Evolutionary conservation across 352 stramenopile species (phyloP), one percentile per base, ranked within the genome.

Genomic region (Thraustochytrium sp.): DNA sequence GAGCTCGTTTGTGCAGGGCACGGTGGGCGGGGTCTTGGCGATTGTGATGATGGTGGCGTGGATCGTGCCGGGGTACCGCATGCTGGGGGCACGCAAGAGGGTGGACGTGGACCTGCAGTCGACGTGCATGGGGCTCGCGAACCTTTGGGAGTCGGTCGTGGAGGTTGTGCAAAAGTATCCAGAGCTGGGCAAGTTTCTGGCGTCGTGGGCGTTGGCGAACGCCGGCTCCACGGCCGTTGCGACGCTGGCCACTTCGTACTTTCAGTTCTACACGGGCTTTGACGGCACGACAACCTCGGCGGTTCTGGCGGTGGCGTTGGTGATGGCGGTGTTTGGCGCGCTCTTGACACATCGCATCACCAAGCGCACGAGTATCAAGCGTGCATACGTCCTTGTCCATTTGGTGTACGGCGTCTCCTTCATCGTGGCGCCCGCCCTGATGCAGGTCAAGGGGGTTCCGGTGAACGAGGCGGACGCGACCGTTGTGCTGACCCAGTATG

Each of bases 181-280:
- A 2, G 8, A 80, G 44, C 68, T 80, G 29, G 18, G 11, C 2
- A 68, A 63, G 31, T 51, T 80, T 13, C 37, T 80, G 4, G 29
- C 26, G 26, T 80, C 68, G 23, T 80, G 68, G 68, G 26, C 68
- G 5, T 55, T 80, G 23, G 68, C 46, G 3, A 55, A 46, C 42
- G 68, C 68, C 26, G 31, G 21, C 4, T 34, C 40, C 9, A 40
- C 46, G 13, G 5, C 68, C 5, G 31, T 80, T 26, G 31, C 68
- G 31, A 26, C 46, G 18, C 53, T 80, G 5, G 31, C 68, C 23
- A 80, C 68, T 31, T 40, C 48, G 9, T 80, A 80, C 51, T 31
- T 80, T 9, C 68, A 80, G 51, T 51, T 51, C 3, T 64, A 80
- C 51, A n/a, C 76, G 9, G 68, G 68, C 37, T 80, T 36, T 26